phyloP scores from a whole-genome alignment of 2,329 filamentous ascomycete species.

The Aspergillus bombycis region DNA sequence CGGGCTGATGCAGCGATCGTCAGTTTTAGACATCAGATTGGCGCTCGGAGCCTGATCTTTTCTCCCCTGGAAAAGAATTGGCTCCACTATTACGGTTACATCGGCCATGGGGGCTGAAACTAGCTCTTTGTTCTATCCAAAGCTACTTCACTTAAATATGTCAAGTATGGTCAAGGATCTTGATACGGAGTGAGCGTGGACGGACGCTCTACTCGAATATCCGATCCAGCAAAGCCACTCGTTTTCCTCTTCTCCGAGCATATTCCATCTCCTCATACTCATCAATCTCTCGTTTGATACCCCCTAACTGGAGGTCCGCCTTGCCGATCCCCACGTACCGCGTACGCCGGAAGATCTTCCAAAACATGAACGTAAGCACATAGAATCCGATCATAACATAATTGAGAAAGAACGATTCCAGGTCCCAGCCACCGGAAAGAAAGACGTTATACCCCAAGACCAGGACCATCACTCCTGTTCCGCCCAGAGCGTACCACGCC shows the following conservation, averaged over 20 bases:
- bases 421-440: slow-evolving; percentile 64
- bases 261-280: slow-evolving; percentile 22
- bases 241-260: background rate
- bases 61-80: background rate
- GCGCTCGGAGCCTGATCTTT: background rate
- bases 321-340: slow-evolving; percentile 57
- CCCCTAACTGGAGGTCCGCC: slow-evolving; percentile 54
- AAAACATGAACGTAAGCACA: slow-evolving; percentile 65
- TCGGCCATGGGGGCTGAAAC: background rate
- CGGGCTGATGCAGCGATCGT: background rate
- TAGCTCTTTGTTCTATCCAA: background rate
- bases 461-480: slow-evolving; percentile 69
- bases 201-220: background rate
- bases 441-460: slow-evolving; percentile 75
- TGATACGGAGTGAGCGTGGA: background rate
- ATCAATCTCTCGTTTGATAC: slow-evolving; percentile 31
- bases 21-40: background rate
- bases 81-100: background rate
- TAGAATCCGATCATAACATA: slow-evolving; percentile 70
- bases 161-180: background rate
- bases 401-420: slow-evolving; percentile 69
- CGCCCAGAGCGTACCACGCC: slow-evolving; percentile 65
- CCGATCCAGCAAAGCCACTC: background rate
- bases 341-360: slow-evolving; percentile 69
- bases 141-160: background rate